Evolutionary conservation across 306 rosid species (phyloP).

Genomic region (Inga laurina): DNA sequence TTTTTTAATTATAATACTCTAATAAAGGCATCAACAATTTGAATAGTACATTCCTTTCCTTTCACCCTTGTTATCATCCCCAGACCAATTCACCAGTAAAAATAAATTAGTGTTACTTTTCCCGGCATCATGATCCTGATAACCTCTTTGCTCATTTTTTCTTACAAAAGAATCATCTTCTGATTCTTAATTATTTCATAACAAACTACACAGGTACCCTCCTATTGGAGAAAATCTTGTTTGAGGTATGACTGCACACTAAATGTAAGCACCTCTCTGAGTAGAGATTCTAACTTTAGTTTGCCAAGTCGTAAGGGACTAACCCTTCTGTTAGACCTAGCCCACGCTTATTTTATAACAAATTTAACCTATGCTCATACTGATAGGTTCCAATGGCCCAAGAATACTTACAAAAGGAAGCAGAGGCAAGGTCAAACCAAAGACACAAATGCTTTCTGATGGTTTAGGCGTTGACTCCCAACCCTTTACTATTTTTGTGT

Average conservation of each 20-base stretch:
- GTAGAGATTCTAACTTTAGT: no score
- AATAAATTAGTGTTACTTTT: background rate
- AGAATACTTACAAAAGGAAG: no score
- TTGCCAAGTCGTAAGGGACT: no score
- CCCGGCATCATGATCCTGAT: background rate
- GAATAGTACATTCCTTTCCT: background rate
- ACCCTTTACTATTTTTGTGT: no score
- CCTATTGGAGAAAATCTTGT: no score
- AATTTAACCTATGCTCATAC: background rate
- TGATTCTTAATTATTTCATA: background rate
- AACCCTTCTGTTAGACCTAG: no score
- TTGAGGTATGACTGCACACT: no score
- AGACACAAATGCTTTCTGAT: no score
- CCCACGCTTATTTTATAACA: background rate
- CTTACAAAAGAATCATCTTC: background rate
- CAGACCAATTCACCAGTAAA: background rate
- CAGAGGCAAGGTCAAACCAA: no score
- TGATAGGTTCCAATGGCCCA: no score
- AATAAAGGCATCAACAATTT: background rate
- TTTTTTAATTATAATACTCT: background rate
- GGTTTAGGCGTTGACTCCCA: no score
- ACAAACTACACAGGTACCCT: background rate
- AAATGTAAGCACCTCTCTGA: no score
- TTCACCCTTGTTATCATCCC: background rate
- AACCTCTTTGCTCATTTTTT: background rate